Conservation (phyloP, 148 eudicot species). For the Amaranthus palmeri region DNA sequence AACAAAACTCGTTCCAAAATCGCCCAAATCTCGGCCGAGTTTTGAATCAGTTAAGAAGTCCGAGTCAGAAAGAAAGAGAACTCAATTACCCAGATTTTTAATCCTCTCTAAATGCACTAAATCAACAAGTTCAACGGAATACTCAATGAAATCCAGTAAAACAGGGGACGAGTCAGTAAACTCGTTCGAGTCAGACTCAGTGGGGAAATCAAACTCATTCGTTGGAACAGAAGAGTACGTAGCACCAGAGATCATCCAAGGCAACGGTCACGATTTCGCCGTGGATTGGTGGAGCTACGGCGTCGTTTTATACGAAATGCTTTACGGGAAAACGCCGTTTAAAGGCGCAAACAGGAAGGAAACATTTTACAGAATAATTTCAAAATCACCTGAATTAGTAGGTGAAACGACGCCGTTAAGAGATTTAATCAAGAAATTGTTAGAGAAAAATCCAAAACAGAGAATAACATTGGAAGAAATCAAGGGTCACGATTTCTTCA, state of each 20-base stretch:
- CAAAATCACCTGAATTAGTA: constrained; percentile 45
- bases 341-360: constrained; percentile 62
- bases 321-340: constrained; percentile 80
- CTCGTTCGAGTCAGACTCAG: constrained; percentile 35
- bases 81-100: constrained; percentile 10
- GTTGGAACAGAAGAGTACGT: constrained; percentile 96
- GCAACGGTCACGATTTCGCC: constrained; percentile 66
- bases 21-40: constrained; percentile 27
- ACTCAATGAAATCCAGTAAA: constrained; percentile 15
- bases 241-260: constrained; percentile 70
- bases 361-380: constrained; percentile 51
- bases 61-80: constrained; percentile 21
- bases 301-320: constrained; percentile 67
- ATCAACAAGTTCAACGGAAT: constrained; percentile 45
- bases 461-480: constrained; percentile 56
- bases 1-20: constrained; percentile 48
- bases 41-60: constrained; percentile 8
- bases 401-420: constrained; percentile 84
- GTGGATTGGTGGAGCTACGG: constrained; percentile 90
- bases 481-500: constrained; percentile 73
- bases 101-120: constrained; percentile 45
- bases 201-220: constrained; percentile 63
- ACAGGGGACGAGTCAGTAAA: constrained; percentile 16
- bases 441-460: constrained; percentile 56
- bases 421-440: constrained; percentile 54